Base-by-base conservation (phyloP, 352 stramenopile genomes). In the Phytophthora meadii region DNA sequence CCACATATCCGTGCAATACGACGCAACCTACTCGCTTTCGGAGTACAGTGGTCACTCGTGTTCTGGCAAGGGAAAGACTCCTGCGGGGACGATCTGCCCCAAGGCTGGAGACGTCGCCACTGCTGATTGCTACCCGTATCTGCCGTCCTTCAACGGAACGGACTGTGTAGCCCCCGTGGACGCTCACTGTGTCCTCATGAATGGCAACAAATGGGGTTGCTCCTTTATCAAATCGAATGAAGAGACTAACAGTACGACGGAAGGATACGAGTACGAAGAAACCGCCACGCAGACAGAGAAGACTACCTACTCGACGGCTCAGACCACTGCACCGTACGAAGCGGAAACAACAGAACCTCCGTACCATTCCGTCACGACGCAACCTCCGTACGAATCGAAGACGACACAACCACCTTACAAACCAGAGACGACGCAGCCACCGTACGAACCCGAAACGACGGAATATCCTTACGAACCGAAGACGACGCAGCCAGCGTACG, bases 51-150 rank as follows among this genome's bases (percentile, higher is more conserved):
- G 60, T 36, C 44, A 64, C 2, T 41, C 54, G 4, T 74, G 66
- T 39, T 74, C 60, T 39, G 66, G 66, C 46, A 19, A 47, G 0
- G 60, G 60, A 28, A 27, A 11, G 4, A 19, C 42, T 27, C 60
- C 66, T 14, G 27, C 36, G 5, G 61, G 54, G n/a, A 45, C 34
- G 0, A 9, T 39, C 2, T 74, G 66, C 22, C 66, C 65, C 6
- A 58, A 63, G 37, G 54, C 60, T 15, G 66, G 60, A 2, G 66
- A 74, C 49, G 44, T 74, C 10, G 67, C 67, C 14, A 49, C 32
- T 19, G 19, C 19, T 19, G 19, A 19, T 19, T 19, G 19, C 19
- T 19, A 19, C 1, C 19, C 19, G 19, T 19, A 19, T 19, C 19
- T 19, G 19, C 19, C 19, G 19, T 19, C 19, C 19, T 19, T 19